Evolutionary conservation across 1,284 basidiomycete species (phyloP), one percentile per base, ranked within the genome.

Genomic region (Ganoderma leucocontextum): DNA sequence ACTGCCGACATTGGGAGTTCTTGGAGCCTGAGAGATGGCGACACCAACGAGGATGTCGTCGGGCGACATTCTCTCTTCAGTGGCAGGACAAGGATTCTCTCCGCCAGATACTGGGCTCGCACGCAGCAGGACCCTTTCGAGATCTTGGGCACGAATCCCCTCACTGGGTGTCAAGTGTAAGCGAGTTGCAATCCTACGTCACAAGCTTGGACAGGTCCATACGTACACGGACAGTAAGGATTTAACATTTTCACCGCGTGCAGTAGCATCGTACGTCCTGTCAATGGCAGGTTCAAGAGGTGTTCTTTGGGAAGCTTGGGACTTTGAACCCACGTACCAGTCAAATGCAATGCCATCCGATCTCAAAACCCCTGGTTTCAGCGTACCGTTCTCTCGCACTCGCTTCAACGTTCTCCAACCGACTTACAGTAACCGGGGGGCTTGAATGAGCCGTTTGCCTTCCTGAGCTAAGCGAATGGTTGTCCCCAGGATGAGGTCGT

Each of bases 381-480:
- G 64, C 47, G n/a, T 15, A 35, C 8, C 19, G 44, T 35, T 39
- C 58, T 25, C 58, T 41, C 33, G 15, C 9, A 58, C 12, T 35
- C 7, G 22, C n/a, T 25, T 25, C 36, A 19, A 55, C 3, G 35
- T 2, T 29, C 60, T 53, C 52, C 41, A 25, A 9, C 39, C 58
- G 52, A 70, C 75, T 74, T 60, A 75, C 75, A 76, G 47, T 1
- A 75, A 47, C 47, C 67, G 65, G 15, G 75, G 75, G 2, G 74
- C 73, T 55, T 70, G 66, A 12, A 68, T 65, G 22, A 76, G 52
- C 8, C 75, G 72, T 49, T 75, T 76, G 9, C 72, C 72, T 41
- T 69, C 69, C 7, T 63, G 55, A 13, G 72, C 70, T 7, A 76
- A 69, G 2, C 67, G 67, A 9, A 49, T 33, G 0, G 72, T 70